Base-by-base conservation (phyloP, 768 basidiomycete species). In the Leucogyrophana mollusca region DNA sequence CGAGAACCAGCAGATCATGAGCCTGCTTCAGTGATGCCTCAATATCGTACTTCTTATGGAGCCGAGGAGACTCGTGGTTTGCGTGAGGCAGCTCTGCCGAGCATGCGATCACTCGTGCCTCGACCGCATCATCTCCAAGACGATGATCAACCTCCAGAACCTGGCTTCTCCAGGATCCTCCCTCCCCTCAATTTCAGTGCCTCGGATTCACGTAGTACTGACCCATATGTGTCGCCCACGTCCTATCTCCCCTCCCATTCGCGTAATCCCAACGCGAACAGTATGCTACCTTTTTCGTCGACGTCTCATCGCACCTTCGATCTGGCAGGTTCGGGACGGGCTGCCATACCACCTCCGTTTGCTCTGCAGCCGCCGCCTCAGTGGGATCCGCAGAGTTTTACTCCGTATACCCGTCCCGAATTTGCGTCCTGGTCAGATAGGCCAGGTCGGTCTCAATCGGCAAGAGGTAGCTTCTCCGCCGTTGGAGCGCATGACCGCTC, bases 291-390 rank as follows among this genome's bases (percentile, higher is more conserved):
- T 30, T 60, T 49, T 30, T 52, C 60, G 18, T 33, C 64, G 23
- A 52, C 62, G 27, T 22, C 54, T 22, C 61, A 52, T 39, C 47
- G 54, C 9, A 44, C 56, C 11, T 37, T 46, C 25, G 56, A 57
- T n/a, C 50, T 38, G 23, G 33, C 39, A 30, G 57, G 42, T 9
- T 32, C 55, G 21, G 18, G 34, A 17, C 34, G 25, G 16, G 51
- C 50, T 16, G 52, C 46, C 43, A 60, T 77, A 32, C 67, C 76
- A 0, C 74, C 84, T 13, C 86, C 85, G 2, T 85, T 80, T 56
- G 78, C 82, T 9, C 66, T 88, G 3, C 81, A 87, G 58, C 86
- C 85, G 2, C 68, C 66, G 43, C 85, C 84, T 1, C 83, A 79
- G 42, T 87, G 85, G 84, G 78, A 83, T 46, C 69, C 65, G 34